Conservation (phyloP, 257 asterid genomes). For the Jasminum sambac region DNA sequence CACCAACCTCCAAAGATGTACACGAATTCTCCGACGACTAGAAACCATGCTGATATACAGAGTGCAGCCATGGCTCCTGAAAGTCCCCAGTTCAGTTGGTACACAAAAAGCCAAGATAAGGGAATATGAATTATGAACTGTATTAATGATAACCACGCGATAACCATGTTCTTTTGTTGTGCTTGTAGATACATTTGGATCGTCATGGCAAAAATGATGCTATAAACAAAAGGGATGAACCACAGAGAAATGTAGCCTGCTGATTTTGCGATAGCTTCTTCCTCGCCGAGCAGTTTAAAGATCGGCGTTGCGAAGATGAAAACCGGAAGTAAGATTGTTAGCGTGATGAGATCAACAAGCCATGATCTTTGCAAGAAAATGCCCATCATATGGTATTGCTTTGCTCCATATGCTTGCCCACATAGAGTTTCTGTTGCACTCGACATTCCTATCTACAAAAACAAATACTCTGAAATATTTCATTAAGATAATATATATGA, state of each 20-base stretch:
- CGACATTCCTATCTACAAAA: constrained; percentile 84
- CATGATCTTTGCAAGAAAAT: constrained; percentile 91
- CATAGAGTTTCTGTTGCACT: constrained; percentile 97
- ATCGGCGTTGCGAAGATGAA: constrained; percentile 62
- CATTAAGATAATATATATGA: too few relatives aligned
- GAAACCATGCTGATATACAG: constrained; percentile 60
- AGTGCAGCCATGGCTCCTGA: constrained; percentile 81
- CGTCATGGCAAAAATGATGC: constrained; percentile 70
- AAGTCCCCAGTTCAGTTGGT: constrained; percentile 51
- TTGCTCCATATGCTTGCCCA: constrained; percentile 94
- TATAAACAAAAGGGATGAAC: constrained; percentile 75
- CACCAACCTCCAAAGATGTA: constrained; percentile 93
- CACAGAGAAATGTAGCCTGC: constrained; percentile 72
- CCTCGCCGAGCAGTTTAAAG: constrained; percentile 72
- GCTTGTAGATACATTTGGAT: constrained; percentile 92
- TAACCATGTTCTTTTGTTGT: constrained; percentile 73
- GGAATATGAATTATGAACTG: constrained; percentile 67
- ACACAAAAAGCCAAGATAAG: constrained; percentile 67
- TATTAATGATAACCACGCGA: constrained; percentile 61
- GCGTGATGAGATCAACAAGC: constrained; percentile 67
- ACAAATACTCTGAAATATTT: neutral
- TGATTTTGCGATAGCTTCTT: constrained; percentile 47
- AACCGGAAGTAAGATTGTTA: constrained; percentile 62
- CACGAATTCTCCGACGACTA: constrained; percentile 61
- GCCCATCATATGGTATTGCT: constrained; percentile 90